A percentile compares a stretch with the other conserved stretches of the same genome.
These are phyloP conservation scores for Cladophialophora yegresii DNA, from an alignment of 2,329 filamentous ascomycete species.

Conservation along the genomic window DNA sequence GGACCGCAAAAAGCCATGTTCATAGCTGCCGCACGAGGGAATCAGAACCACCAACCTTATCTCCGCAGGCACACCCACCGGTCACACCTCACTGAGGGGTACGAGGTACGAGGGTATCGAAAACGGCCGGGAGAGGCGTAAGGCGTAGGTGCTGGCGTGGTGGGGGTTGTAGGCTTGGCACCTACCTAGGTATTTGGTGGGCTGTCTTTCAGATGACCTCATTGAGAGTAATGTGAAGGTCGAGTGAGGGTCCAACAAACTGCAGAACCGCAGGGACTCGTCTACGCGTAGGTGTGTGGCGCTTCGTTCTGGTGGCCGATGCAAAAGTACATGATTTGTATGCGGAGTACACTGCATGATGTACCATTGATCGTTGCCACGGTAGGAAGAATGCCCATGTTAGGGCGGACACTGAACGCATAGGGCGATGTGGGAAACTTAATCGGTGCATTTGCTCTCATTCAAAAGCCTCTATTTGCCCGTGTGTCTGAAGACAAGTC, in stretches of 20 bases:
- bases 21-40: neutral
- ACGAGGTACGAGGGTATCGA: neutral
- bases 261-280: neutral
- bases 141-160: too few species aligned
- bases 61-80: too few species aligned
- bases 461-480: neutral
- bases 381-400: neutral
- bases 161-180: too few species aligned
- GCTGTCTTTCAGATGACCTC: neutral
- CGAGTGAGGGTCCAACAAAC: neutral
- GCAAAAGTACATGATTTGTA: too few species aligned
- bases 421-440: neutral
- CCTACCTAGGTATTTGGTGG: too few species aligned
- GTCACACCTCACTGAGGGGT: neutral
- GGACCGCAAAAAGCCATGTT: neutral
- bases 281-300: neutral
- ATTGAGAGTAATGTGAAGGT: neutral
- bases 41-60: neutral
- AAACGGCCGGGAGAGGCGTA: too few species aligned
- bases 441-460: neutral
- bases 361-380: neutral
- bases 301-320: too few species aligned
- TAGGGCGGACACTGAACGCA: neutral
- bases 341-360: neutral
- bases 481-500: neutral